Conservation (phyloP, 2,329 filamentous ascomycete species). For the Botrytis porri region DNA sequence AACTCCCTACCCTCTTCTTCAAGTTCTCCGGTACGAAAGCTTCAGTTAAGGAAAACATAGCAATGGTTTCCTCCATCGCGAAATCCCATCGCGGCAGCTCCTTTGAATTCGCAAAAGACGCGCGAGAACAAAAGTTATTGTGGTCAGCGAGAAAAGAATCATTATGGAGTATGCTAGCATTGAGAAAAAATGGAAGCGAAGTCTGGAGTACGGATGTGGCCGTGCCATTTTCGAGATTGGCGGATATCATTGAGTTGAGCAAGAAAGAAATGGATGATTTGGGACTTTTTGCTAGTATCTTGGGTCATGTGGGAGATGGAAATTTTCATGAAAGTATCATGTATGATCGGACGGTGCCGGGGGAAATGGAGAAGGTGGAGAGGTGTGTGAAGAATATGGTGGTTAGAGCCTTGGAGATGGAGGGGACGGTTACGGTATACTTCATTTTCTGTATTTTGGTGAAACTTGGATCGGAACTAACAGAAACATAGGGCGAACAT, state of each 20-base stretch:
- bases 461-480: not conserved
- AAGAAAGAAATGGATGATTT: slow-evolving; percentile 87
- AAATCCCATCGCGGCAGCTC: slow-evolving; percentile 59
- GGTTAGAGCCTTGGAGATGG: slow-evolving; percentile 85
- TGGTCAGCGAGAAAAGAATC: slow-evolving; percentile 82
- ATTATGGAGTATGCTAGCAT: slow-evolving; percentile 77
- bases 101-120: slow-evolving; percentile 75
- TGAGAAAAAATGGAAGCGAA: slow-evolving; percentile 63
- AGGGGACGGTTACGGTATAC: slow-evolving; percentile 75
- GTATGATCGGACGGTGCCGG: slow-evolving; percentile 69
- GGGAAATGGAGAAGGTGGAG: slow-evolving; percentile 73
- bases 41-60: slow-evolving; percentile 75
- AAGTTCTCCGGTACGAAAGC: slow-evolving; percentile 79
- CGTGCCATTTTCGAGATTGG: slow-evolving; percentile 71
- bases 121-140: slow-evolving; percentile 68
- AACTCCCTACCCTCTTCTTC: slow-evolving; percentile 77
- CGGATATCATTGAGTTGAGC: slow-evolving; percentile 75
- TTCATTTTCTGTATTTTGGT: not conserved
- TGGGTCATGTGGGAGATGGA: slow-evolving; percentile 89
- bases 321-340: slow-evolving; percentile 95
- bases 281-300: slow-evolving; percentile 79
- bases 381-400: slow-evolving; percentile 87
- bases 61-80: slow-evolving; percentile 65
- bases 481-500: slow-evolving; percentile 63
- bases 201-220: slow-evolving; percentile 86